phyloP scores from a whole-genome alignment of 2,329 filamentous ascomycete species.

The Sclerotinia trifoliorum region DNA sequence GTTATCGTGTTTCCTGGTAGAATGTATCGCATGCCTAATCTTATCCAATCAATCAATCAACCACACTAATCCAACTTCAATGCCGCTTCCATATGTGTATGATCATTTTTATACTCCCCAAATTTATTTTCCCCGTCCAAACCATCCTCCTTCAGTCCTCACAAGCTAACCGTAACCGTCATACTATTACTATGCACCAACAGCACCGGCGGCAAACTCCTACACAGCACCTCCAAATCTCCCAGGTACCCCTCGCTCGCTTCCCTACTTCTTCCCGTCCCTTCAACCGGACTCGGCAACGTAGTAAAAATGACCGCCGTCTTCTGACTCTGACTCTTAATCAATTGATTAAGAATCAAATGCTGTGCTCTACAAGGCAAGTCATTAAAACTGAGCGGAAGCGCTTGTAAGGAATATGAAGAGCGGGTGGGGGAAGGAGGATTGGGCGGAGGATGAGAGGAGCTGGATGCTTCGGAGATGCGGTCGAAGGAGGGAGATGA shows the following conservation, averaged over 20 bases:
- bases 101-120: too few relatives aligned
- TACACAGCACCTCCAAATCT: slow-evolving; percentile 33
- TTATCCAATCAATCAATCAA: background rate
- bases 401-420: slow-evolving; percentile 27
- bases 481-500: slow-evolving; percentile 44
- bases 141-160: background rate
- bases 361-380: slow-evolving; percentile 35
- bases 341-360: slow-evolving; percentile 37
- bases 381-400: slow-evolving; percentile 34
- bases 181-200: slow-evolving; percentile 31
- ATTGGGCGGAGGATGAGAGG: slow-evolving; percentile 43
- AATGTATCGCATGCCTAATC: background rate
- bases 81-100: background rate
- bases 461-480: slow-evolving; percentile 44
- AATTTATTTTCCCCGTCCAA: too few relatives aligned
- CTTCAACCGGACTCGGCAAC: slow-evolving; percentile 65
- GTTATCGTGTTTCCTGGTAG: background rate
- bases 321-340: slow-evolving; percentile 36
- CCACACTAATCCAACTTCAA: background rate
- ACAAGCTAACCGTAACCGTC: slow-evolving; percentile 30
- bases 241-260: slow-evolving; percentile 36
- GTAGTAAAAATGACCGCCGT: slow-evolving; percentile 63
- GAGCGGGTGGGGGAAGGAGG: slow-evolving; percentile 36
- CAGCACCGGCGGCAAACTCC: slow-evolving; percentile 28
- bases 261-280: slow-evolving; percentile 30